Percentiles rank a stretch among this genome's conserved stretches.
Conservation (phyloP, 148 eudicot genomes). For the Nyssa sinensis region DNA sequence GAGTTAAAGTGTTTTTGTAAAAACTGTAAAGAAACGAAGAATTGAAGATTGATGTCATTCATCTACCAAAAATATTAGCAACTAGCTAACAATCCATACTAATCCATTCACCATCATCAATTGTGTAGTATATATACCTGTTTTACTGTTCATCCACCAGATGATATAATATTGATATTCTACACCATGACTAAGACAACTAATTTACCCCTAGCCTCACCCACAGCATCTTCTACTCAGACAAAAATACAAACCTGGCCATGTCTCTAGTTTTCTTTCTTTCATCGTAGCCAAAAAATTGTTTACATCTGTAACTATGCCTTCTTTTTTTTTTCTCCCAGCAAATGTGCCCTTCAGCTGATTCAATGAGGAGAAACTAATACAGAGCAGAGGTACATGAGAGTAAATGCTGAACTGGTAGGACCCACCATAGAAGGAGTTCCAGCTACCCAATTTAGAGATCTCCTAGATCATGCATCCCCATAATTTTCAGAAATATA, state of each 20-base stretch:
- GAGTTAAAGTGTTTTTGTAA: too few relatives aligned
- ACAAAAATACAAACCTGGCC: background rate
- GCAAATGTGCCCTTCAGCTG: too few relatives aligned
- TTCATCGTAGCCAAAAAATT: background rate
- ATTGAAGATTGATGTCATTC: slow-evolving; percentile 4
- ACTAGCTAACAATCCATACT: background rate
- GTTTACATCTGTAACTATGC: background rate
- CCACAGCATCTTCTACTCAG: background rate
- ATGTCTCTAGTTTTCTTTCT: background rate
- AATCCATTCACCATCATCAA: background rate
- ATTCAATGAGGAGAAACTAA: slow-evolving; percentile 1
- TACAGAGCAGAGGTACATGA: slow-evolving; percentile 8
- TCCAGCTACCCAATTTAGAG: slow-evolving; percentile 11
- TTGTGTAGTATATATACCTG: background rate
- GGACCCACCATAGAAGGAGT: slow-evolving; percentile 13
- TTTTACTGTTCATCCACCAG: background rate
- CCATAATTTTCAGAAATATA: background rate
- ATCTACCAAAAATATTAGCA: background rate
- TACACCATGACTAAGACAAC: background rate
- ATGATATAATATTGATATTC: background rate
- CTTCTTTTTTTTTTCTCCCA: too few relatives aligned
- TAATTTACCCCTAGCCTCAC: background rate
- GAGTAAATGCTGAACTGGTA: slow-evolving; percentile 1
- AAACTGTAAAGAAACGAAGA: background rate
- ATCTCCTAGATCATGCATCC: slow-evolving; percentile 7